Evolutionary conservation across 768 basidiomycete genomes (phyloP), one percentile per base, ranked within the genome.

Genomic region (Rhodotorula diobovata): DNA sequence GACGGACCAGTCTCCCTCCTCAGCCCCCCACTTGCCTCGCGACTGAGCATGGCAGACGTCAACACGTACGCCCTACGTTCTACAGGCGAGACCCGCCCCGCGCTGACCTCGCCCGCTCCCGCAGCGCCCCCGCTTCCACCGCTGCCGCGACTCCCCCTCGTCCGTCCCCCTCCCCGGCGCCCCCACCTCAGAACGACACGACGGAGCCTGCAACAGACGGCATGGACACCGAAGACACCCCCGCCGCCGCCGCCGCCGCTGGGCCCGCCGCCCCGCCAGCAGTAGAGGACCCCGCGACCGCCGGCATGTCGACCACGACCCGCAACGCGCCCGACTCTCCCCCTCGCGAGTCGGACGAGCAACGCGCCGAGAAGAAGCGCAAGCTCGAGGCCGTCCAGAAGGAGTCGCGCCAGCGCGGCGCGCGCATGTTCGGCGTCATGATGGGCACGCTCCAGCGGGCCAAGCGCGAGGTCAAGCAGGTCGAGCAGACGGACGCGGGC

Each of bases 371-470:
- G 11, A 54, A 43, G 50, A 43, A 43, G 37, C 63, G 41, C 37
- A 53, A 53, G 20, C n/a, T 43, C 53, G 53, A 39, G 15, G 63
- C 34, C 32, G 50, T 61, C 30, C 50, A 65, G 0, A 14, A 50
- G 55, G 60, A 59, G 68, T 53, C 66, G 69, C 32, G 58, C 43
- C 8, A 50, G 65, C 39, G 58, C 14, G 70, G 70, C 3, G 67
- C 67, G 53, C 28, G 70, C 21, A 71, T 71, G 70, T 71, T 71
- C 41, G 70, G 70, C 34, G 43, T 71, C 37, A 71, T 71, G 70
- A 34, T 66, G 34, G 70, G 70, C 28, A 71, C 66, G 12, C 57
- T 71, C 46, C 58, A 71, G 39, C 70, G 66, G 25, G 70, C 70
- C 14, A 66, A 71, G 11, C 34, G 50, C 14, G 54, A 71, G 43